These are phyloP conservation scores for Saccharum officinarum DNA, from an alignment of 176 grass and related monocot genomes.

Conservation along the genomic window DNA sequence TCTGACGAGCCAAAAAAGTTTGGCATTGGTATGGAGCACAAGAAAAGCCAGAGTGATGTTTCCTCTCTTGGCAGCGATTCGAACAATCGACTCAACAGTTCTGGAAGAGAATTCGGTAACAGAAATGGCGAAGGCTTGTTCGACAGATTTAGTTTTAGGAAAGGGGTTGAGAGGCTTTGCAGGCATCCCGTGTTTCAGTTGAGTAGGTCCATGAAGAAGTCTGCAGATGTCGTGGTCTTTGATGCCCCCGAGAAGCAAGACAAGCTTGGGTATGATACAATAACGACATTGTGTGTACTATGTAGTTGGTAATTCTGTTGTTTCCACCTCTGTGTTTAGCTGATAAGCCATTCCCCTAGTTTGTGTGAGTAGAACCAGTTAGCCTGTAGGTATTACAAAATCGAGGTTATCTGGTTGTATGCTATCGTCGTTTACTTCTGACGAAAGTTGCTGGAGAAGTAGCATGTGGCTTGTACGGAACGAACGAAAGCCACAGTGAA, in stretches of 20 bases:
- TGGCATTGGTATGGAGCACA: conserved; percentile 38
- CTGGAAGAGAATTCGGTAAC: conserved; percentile 44
- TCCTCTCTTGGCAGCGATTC: conserved; percentile 14
- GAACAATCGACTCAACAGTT: conserved; percentile 22
- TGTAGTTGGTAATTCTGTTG: conserved; percentile 37
- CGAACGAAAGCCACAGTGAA: conserved; percentile 9
- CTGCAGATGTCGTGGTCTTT: conserved; percentile 55
- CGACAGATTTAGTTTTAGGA: conserved; percentile 86
- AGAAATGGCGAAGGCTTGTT: conserved; percentile 51
- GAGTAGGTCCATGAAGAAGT: conserved; percentile 78
- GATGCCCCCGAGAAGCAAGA: conserved; percentile 64
- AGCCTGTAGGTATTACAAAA: conserved; percentile 36
- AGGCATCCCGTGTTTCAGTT: conserved; percentile 91
- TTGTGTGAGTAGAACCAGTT: conserved; percentile 46
- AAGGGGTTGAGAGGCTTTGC: conserved; percentile 82
- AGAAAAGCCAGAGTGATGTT: conserved; percentile 28
- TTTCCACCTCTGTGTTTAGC: conserved; percentile 23
- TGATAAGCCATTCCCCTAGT: conserved; percentile 25
- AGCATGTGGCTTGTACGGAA: conserved; percentile 28
- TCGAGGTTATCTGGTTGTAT: conserved; percentile 45
- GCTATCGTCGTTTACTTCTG: conserved; percentile 52
- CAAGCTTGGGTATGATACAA: conserved; percentile 78
- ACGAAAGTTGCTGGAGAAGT: conserved; percentile 42
- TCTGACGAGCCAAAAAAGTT: conserved; percentile 32
- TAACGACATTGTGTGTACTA: conserved; percentile 24